Evolutionary conservation across 345 rosid genomes (phyloP).

Genomic region (Durio zibethinus): DNA sequence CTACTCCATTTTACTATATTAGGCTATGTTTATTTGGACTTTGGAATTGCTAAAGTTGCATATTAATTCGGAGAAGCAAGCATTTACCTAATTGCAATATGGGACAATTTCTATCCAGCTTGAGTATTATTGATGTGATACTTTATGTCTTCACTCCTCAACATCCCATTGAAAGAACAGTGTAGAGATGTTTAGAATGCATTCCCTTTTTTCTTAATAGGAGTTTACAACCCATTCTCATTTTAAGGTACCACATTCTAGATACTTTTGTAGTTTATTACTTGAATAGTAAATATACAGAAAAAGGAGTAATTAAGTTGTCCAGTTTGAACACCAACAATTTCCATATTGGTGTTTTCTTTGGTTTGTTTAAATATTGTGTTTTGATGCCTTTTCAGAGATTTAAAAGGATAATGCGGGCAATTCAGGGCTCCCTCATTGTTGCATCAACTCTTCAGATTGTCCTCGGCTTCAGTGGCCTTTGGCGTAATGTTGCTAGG

Average conservation of each 20-base stretch:
- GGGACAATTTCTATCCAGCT: background rate
- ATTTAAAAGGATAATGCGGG: conserved; percentile 80
- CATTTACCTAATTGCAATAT: background rate
- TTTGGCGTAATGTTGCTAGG: conserved; percentile 95
- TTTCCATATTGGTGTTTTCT: background rate
- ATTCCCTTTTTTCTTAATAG: background rate
- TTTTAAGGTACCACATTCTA: background rate
- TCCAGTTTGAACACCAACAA: background rate
- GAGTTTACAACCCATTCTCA: background rate
- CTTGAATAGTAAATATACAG: background rate
- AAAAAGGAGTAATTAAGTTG: background rate
- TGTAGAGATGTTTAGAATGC: background rate
- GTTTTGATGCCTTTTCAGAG: conserved; percentile 45
- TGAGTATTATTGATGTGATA: background rate
- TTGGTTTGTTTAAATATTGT: background rate
- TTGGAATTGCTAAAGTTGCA: background rate
- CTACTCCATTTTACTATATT: conserved; percentile 12
- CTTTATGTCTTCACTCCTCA: background rate
- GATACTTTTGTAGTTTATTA: background rate
- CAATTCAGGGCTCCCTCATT: conserved; percentile 91
- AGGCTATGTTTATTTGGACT: conserved; percentile 5
- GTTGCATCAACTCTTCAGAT: conserved; percentile 95
- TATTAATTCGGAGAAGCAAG: background rate
- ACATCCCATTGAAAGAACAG: background rate
- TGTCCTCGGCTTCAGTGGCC: conserved; percentile 96